Base-by-base conservation (phyloP, 2,329 filamentous ascomycete species). In the Penicillium psychrosexuale region DNA sequence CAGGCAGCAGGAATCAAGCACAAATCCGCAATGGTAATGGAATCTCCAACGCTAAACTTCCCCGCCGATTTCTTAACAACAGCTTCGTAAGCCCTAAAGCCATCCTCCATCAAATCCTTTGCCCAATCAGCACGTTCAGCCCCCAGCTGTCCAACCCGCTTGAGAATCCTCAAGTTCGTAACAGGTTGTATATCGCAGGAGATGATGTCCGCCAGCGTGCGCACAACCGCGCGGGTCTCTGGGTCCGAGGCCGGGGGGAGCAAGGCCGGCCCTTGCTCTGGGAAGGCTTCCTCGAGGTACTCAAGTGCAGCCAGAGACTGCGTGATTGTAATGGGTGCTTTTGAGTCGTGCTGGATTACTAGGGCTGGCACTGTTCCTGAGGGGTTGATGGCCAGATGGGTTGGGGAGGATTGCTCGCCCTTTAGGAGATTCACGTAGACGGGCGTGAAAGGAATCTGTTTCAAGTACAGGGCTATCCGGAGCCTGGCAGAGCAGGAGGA, bases 401-500 rank as follows among this genome's bases (percentile, higher is more conserved):
- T 56, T 1, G 73, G 63, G 0, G 74, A 71, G 12, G 71, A 64
- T 43, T 86, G 83, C 43, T 85, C 80, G 58, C 74, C 69, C 47
- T 80, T 78, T 56, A 84, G 74, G 6, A 85, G 77, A 62, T 85
- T 81, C 65, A 85, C 71, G 49, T 76, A 74, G 31, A 77, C 69
- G 19, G 74, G 69, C 7, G 75, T 74, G 60, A 80, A 81, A 2
- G 73, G 60, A 49, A 86, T 76, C 22, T 66, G 66, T 61, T 87
- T 87, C 47, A 83, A 72, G 52, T 81, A 72, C 1, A 85, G 73
- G 11, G 82, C 82, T 56, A 86, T 86, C 43, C 83, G 82, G 5
- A 87, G 72, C 12, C 84, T 80, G 0, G 80, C 83, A 1, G 83
- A 82, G 72, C 83, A 87, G 15, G 83, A 85, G 45, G 84, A 87